Evolutionary conservation across 306 rosid genomes (phyloP), one percentile per base, ranked within the genome.

Genomic region (Glycine soja): DNA sequence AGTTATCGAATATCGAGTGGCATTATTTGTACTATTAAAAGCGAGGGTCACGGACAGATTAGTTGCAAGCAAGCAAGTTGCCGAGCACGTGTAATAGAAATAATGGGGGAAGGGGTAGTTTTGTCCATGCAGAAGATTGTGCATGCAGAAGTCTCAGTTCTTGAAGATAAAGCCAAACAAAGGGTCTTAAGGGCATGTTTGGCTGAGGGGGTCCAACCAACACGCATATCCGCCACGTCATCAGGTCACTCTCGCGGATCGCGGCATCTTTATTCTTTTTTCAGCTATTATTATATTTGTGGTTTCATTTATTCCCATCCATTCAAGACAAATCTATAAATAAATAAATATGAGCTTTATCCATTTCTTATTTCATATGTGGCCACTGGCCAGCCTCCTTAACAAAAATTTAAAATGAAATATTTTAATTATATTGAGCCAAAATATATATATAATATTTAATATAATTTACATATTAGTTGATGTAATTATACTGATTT

Each of bases 171-270:
- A 6, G 7, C 70, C 38, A 64, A 64, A 64, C 24, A 65, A 65
- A 50, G 42, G 16, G 8, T 47, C 18, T 56, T 78, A 78, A 78
- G 59, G 76, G 48, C 48, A 79, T 79, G 69, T 69, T 45, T 42
- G 47, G 8, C 30, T 54, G 5, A 38, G 43, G 43, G 43, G 43
- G 43, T 38, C 43, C 43, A 38, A 38, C 43, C 6, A 38, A 7
- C 43, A 38, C 43, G 1, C 43, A 38, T 38, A 38, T 38, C 10
- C 9, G 70, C 76, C 82, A 69, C 70, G 51, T 58, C 71, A 43
- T 24, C 45, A 59, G 70, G 12, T 46, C 18, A 14, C 3, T 3
- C 47, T 67, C 76, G 11, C 57, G 69, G 69, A 56, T 77, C 45
- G 67, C 81, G 57, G 67, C 75, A 78, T 24, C 67, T 78, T 36